Percentiles rank a stretch among this genome's conserved stretches.
phyloP scores from a whole-genome alignment of 352 stramenopile species.

The Phytophthora fragariae region DNA sequence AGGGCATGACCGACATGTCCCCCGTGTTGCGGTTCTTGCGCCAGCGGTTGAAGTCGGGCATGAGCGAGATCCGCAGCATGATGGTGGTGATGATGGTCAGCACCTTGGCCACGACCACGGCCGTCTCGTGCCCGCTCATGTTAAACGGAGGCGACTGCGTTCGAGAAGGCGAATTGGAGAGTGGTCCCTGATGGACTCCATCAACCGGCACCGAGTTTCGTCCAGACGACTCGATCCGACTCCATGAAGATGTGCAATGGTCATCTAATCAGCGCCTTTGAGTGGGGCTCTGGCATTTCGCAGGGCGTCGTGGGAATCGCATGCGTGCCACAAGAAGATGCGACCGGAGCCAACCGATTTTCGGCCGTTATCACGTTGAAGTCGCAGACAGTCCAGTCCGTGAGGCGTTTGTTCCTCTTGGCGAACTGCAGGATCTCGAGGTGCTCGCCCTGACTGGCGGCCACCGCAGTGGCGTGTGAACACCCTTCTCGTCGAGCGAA shows the following conservation, averaged over 20 bases:
- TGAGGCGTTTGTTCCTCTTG: too few relatives aligned
- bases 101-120: slow-evolving; percentile 13
- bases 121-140: slow-evolving; percentile 19
- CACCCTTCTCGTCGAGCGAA: slow-evolving; percentile 18
- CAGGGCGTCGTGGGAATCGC: slow-evolving; percentile 14
- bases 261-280: slow-evolving; percentile 29
- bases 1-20: slow-evolving; percentile 33
- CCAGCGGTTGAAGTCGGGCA: slow-evolving; percentile 39
- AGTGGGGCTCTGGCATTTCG: slow-evolving; percentile 17
- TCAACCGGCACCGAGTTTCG: not conserved
- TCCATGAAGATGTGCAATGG: slow-evolving; percentile 28
- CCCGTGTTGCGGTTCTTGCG: slow-evolving; percentile 29
- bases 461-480: slow-evolving; percentile 8
- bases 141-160: not conserved
- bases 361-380: slow-evolving; percentile 4
- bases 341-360: slow-evolving; percentile 16
- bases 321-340: slow-evolving; percentile 31
- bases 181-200: not conserved
- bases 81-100: slow-evolving; percentile 40
- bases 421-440: slow-evolving; percentile 18
- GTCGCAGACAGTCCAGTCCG: too few relatives aligned
- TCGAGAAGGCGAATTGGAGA: slow-evolving; percentile 19
- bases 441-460: slow-evolving; percentile 23
- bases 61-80: slow-evolving; percentile 38
- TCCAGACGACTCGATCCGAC: not conserved